Evolutionary conservation across 2,329 filamentous ascomycete species (phyloP).

Genomic region (Cladophialophora exuberans): DNA sequence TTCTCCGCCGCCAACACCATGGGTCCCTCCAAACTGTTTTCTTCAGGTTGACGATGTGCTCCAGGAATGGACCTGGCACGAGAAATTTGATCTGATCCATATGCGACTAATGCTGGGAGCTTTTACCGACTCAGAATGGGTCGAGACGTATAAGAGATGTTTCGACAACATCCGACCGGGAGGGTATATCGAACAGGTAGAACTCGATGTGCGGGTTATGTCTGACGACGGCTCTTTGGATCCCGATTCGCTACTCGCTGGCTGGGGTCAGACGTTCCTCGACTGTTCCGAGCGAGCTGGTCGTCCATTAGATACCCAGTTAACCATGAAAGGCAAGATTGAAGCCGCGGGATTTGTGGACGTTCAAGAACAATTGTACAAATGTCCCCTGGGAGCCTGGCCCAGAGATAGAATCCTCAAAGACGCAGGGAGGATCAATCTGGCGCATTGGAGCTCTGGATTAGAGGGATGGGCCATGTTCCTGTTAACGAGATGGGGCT

Average conservation of each 20-base stretch:
- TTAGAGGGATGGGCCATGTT: constrained; percentile 38
- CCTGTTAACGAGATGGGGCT: constrained; percentile 35
- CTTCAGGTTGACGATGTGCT: constrained; percentile 32
- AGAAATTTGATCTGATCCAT: constrained; percentile 30
- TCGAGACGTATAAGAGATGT: constrained; percentile 22
- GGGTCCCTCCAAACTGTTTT: constrained; percentile 34
- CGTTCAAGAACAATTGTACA: constrained; percentile 54
- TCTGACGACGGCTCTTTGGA: constrained; percentile 27
- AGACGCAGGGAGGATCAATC: constrained; percentile 44
- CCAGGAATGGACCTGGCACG: constrained; percentile 28
- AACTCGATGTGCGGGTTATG: constrained; percentile 25
- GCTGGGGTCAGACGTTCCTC: constrained; percentile 33
- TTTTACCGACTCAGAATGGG: constrained; percentile 25
- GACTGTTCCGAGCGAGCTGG: constrained; percentile 31
- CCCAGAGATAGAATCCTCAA: constrained; percentile 52
- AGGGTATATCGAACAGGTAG: constrained; percentile 30
- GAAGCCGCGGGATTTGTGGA: constrained; percentile 36
- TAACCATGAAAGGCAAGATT: constrained; percentile 34
- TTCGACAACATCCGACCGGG: constrained; percentile 28
- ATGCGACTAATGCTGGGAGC: constrained; percentile 31
- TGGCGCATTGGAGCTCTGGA: constrained; percentile 35
- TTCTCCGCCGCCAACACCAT: constrained; percentile 25
- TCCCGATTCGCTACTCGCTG: constrained; percentile 22
- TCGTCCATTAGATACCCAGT: constrained; percentile 31
- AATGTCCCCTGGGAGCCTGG: constrained; percentile 58